phyloP scores from a whole-genome alignment of 1,284 basidiomycete species.

The Pascua guehoae region DNA sequence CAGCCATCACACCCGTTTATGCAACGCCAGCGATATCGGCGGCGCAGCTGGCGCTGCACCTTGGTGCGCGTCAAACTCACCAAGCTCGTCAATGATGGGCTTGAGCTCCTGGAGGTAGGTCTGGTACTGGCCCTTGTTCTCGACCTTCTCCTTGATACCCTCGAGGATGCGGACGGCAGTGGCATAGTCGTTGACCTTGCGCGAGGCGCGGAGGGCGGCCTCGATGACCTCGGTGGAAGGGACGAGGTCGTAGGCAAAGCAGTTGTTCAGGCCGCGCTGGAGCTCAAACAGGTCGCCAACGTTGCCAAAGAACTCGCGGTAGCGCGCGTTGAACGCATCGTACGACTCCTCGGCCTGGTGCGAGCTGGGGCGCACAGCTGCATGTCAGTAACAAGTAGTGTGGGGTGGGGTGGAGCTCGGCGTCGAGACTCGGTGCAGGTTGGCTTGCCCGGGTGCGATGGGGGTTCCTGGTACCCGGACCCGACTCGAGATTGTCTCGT shows the following conservation, averaged over 20 bases:
- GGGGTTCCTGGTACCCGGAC: background rate
- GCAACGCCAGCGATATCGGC: background rate
- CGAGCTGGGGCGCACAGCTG: constrained; percentile 33
- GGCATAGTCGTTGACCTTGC: constrained; percentile 93
- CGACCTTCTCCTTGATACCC: constrained; percentile 87
- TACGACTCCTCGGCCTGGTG: constrained; percentile 64
- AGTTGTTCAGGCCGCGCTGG: constrained; percentile 97
- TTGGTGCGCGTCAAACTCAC: constrained; percentile 55
- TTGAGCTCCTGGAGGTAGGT: constrained; percentile 84
- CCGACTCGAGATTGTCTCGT: background rate
- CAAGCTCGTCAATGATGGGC: constrained; percentile 78
- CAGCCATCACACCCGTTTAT: background rate
- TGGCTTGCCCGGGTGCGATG: background rate
- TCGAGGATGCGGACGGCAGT: constrained; percentile 95
- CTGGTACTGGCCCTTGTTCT: constrained; percentile 90
- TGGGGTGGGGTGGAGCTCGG: background rate
- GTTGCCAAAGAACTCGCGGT: constrained; percentile 85
- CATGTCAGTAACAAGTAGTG: background rate
- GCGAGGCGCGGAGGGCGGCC: constrained; percentile 80
- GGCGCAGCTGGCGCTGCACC: background rate
- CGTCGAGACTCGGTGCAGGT: background rate
- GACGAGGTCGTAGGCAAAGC: constrained; percentile 97
- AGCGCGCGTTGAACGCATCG: constrained; percentile 89
- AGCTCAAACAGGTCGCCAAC: constrained; percentile 96
- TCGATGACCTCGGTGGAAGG: constrained; percentile 85